Percentiles rank a stretch among this genome's conserved stretches.
These are phyloP conservation scores for Fusarium phyllophilum DNA, from an alignment of 2,329 filamentous ascomycete species.

Conservation along the genomic window DNA sequence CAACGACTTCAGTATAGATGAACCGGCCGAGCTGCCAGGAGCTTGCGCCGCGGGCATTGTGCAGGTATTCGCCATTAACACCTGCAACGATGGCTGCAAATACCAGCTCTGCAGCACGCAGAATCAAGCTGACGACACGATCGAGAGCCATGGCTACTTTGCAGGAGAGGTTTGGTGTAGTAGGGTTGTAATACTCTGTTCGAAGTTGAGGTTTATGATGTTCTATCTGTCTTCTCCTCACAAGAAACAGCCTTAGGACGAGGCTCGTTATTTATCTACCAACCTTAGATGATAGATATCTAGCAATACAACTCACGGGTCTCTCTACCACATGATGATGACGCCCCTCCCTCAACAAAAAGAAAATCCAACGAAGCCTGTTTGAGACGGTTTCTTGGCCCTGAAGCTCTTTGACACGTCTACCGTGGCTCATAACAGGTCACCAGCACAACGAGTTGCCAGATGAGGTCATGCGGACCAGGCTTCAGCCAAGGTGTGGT, in stretches of 20 bases:
- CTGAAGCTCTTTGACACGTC: slow-evolving; percentile 26
- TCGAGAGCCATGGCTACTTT: slow-evolving; percentile 51
- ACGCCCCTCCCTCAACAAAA: slow-evolving; percentile 27
- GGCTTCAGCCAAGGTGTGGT: slow-evolving; percentile 25
- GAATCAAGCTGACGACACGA: slow-evolving; percentile 52
- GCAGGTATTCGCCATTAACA: slow-evolving; percentile 73
- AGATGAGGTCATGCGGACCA: slow-evolving; percentile 43
- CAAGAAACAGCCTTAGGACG: slow-evolving; percentile 1
- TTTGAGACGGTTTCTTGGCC: slow-evolving; percentile 28
- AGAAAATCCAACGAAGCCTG: slow-evolving; percentile 28
- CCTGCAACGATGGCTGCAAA: slow-evolving; percentile 79
- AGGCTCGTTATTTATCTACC: slow-evolving; percentile 37
- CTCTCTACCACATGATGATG: slow-evolving; percentile 37
- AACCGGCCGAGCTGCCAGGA: slow-evolving; percentile 69
- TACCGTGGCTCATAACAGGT: slow-evolving; percentile 25
- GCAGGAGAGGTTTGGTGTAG: not conserved
- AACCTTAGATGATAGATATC: not conserved
- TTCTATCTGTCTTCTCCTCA: not conserved
- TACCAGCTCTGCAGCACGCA: slow-evolving; percentile 64
- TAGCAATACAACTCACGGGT: slow-evolving; percentile 14
- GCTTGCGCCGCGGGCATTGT: slow-evolving; percentile 56
- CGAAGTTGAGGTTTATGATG: not conserved
- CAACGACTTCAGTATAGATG: slow-evolving; percentile 80
- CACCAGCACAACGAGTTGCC: slow-evolving; percentile 20
- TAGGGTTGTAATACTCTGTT: not conserved